A percentile compares a stretch with the other conserved stretches of the same genome.
phyloP scores from a whole-genome alignment of 371 early-diverging fungal genomes.

The Mucor velutinosus region DNA sequence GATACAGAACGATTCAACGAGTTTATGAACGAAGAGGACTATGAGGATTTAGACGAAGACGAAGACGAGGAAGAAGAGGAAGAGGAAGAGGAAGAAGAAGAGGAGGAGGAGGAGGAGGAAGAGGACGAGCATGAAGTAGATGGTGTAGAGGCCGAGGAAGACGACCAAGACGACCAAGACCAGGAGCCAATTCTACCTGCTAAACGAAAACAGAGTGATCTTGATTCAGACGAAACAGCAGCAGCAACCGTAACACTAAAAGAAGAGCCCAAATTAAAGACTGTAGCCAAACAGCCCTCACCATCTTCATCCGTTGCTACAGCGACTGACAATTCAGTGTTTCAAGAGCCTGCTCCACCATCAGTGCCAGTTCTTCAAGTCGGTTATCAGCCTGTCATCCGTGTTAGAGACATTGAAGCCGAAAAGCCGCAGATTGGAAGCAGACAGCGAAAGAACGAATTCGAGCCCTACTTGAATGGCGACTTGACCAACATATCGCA shows the following conservation, averaged over 20 bases:
- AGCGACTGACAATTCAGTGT: neutral
- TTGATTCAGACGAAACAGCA: neutral
- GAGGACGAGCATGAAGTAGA: conserved; percentile 68
- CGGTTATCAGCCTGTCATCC: conserved; percentile 35
- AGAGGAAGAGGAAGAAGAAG: conserved; percentile 24
- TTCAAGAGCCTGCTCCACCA: neutral
- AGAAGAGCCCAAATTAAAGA: neutral
- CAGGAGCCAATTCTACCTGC: conserved; percentile 6
- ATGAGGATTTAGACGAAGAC: conserved; percentile 47
- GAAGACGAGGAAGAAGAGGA: conserved; percentile 26
- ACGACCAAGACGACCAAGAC: conserved; percentile 21
- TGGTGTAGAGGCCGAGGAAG: conserved; percentile 25
- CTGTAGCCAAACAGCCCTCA: neutral
- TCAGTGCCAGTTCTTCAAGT: conserved; percentile 17
- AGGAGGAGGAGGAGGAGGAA: conserved; percentile 12
- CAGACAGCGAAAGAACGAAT: conserved; percentile 64
- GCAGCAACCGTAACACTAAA: neutral
- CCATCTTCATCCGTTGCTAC: neutral
- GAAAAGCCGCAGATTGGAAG: conserved; percentile 49
- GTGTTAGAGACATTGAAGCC: conserved; percentile 42
- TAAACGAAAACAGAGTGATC: conserved; percentile 6
- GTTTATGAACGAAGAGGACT: conserved; percentile 83
- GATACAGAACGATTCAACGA: conserved; percentile 77
- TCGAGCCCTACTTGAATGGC: conserved; percentile 68
- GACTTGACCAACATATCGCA: conserved; percentile 69